Evolutionary conservation across 129 eudicot genomes (phyloP), one percentile per base, ranked within the genome.

Genomic region (Artemisia annua): DNA sequence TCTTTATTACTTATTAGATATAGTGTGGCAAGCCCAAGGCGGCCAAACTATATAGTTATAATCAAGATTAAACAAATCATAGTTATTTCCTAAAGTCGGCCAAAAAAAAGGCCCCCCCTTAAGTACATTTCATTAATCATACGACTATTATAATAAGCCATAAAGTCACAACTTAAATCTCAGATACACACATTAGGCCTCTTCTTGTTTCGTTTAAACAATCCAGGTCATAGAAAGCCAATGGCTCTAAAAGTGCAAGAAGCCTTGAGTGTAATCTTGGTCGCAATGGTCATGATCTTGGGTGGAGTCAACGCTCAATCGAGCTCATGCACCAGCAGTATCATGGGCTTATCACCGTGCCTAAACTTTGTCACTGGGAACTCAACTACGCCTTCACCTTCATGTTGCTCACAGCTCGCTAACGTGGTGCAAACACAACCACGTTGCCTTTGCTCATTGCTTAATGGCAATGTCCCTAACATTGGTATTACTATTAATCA

Each of bases 401-500:
- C 80, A 11, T 86, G 91, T 19, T 86, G 91, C 78, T 65, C 84
- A 16, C 81, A 79, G 19, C 88, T 86, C 35, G 26, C 84, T 12
- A 86, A 12, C 3, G 72, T 86, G 14, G 88, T 80, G 16, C 82
- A 59, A 32, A 57, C 86, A 3, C 87, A 85, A 54, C 91, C 97
- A 2, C 87, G 66, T 53, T 87, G 97, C 69, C 85, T 91, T 11
- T 91, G 97, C 75, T 53, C 79, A 0, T 68, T 91, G 15, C 73
- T 91, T 9, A 82, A 79, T 57, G 84, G 87, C 22, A 81, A 76
- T 70, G 72, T 32, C 3, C 63, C 91, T 2, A 59, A 76, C 28
- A 64, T 81, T 3, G 97, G 97, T 5, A 43, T 85, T 20, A 73
- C 76, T 19, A 82, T 91, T 1, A 91, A 91, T 56, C 89, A 84